A percentile compares a stretch with the other conserved stretches of the same genome.
These are phyloP conservation scores for Epicoccum nigrum DNA, from an alignment of 2,329 filamentous ascomycete species.

Conservation along the genomic window DNA sequence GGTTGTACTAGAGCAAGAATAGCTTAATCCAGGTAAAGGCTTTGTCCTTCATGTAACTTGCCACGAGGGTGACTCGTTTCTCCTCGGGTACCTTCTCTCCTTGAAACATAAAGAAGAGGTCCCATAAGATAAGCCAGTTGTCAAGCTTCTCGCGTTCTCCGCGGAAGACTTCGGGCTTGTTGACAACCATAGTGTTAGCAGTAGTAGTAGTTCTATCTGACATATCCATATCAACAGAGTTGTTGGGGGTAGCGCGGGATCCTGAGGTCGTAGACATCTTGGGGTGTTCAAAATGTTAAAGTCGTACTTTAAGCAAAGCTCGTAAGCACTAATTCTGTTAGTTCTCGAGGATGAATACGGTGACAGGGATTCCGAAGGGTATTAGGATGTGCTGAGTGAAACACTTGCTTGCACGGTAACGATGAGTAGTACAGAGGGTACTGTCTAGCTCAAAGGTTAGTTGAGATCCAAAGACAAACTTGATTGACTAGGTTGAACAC, in stretches of 20 bases:
- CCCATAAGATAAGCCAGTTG: background rate
- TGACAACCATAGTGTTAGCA: background rate
- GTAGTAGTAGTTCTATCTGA: too few species aligned
- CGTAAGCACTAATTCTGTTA: background rate
- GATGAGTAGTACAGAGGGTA: too few species aligned
- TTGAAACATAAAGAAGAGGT: background rate
- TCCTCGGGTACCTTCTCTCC: background rate
- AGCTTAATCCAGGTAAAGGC: background rate
- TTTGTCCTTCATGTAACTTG: background rate
- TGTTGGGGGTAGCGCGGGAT: background rate
- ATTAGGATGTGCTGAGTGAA: too few species aligned
- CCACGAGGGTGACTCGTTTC: background rate
- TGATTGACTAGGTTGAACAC: too few species aligned
- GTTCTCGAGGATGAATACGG: background rate
- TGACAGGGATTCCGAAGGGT: too few species aligned
- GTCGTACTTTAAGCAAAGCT: background rate
- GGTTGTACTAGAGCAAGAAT: background rate
- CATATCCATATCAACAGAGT: background rate
- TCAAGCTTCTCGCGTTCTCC: background rate
- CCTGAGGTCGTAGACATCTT: background rate
- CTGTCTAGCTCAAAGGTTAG: too few species aligned
- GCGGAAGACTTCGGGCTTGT: background rate
- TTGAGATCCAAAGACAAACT: too few species aligned
- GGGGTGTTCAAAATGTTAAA: background rate
- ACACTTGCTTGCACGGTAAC: too few species aligned